Base-by-base conservation (phyloP, 1,139 yeast species). In the Geotrichum candidum region DNA sequence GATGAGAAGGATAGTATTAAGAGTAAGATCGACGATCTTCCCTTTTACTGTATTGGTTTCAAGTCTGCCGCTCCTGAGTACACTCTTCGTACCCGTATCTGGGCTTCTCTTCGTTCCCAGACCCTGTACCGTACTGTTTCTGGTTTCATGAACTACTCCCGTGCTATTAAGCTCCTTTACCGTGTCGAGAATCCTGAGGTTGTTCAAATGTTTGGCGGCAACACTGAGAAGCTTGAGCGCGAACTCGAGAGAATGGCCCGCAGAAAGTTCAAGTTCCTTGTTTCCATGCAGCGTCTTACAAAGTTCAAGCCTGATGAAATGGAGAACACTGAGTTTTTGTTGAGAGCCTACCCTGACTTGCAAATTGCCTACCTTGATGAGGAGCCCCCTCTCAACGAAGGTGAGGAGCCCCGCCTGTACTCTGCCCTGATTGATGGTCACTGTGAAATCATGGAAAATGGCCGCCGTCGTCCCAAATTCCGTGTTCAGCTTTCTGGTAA, bases 21-120 rank as follows among this genome's bases (percentile, higher is more conserved):
- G 79, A 84, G 89, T 66, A 88, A 90, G 83, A 94, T 94, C 76
- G 99, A 94, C 75, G 99, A 94, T 74, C 82, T 94, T 76, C 99
- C 99, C 68, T 94, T 94, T 81, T 94, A 94, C 83, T 92, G 98
- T 82, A 90, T 91, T 77, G 99, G 99, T 82, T 94, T 94, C 88
- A 94, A 94, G 80, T 88, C 97, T 73, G 97, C 99, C 76, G 98
- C 99, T 68, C 99, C 99, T 61, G 99, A 94, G 78, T 94, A 94
- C 78, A 94, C 98, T 67, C 82, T 94, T 75, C 89, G 99, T 82
- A 94, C 99, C 13, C 87, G 99, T 82, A 94, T 94, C 72, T 94
- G 99, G 99, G 99, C 99, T 59, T 94, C 99, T 57, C 85, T 94
- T 74, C 89, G 98, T 79, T 94, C 98, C 59, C 99, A 94, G 82